Base-by-base conservation (phyloP, 306 rosid genomes). In the Begonia loranthoides region DNA sequence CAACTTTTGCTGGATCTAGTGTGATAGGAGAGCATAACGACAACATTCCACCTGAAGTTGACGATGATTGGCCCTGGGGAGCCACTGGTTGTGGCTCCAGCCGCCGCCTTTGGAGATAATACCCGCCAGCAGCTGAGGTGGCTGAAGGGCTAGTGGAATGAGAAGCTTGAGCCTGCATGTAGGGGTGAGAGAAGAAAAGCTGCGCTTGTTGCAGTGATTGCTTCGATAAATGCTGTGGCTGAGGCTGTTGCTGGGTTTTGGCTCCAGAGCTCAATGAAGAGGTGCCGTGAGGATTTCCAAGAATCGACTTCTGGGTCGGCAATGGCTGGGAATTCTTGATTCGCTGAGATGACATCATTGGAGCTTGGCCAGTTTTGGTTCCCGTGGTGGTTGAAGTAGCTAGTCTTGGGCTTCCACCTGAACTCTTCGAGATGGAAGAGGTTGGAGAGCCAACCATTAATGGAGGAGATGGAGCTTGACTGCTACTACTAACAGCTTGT, bases 391-490 rank as follows among this genome's bases (percentile, higher is more conserved):
- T 33, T 5, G 96, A 74, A 6, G 77, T 49, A 16, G 74, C 72
- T 13, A 93, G 78, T 70, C 94, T 76, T n/a, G 96, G 96, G 76
- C 96, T 86, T 57, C 85, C 85, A 60, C 96, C 88, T 13, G 87
- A 83, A 57, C 92, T 69, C 59, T 82, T 90, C 0, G 95, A 79
- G 70, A 85, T 68, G 2, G 97, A 79, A 10, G 95, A 87, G 22
- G 81, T 66, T 12, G 95, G 86, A 44, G 87, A 87, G 83, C n/a
- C 14, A 38, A 86, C 92, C 87, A 82, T 74, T 39, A 78, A 66
- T 5, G 81, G 87, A 45, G 83, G 87, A 38, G 99, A 90, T 28
- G 92, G 77, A 6, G 95, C 74, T 67, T 85, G 97, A 46, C 63
- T 43, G 47, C 15, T 71, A 51, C 70, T 68, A 55, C 16, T 41